Base-by-base conservation (phyloP, 306 rosid species). In the Luffa aegyptiaca region DNA sequence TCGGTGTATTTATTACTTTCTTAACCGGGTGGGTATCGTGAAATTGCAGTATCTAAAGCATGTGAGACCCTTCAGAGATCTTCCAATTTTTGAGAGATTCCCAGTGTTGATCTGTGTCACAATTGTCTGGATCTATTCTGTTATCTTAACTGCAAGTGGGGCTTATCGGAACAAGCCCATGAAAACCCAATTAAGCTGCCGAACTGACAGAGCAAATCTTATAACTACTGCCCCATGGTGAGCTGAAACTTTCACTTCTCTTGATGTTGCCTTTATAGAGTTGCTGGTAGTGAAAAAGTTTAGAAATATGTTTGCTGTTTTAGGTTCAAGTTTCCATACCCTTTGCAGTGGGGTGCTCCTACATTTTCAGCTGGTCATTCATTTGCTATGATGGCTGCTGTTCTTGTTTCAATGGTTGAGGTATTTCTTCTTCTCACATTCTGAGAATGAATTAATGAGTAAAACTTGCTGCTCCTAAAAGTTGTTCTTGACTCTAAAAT, bases 321-420 rank as follows among this genome's bases (percentile, higher is more conserved):
- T 79, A 95, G 98, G 98, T 91, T 95, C 85, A 95, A 90, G 89
- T 91, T 92, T 49, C 98, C 98, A 1, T 95, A 95, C 76, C 98
- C 98, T 55, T 87, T 95, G 83, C 98, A 95, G 76, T 95, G 98
- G 98, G 98, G 98, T 18, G 96, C 98, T 0, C 98, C 98, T 75
- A 95, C 98, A 44, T 95, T 95, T 88, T 91, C 97, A n/a, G 98
- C 90, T 1, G 98, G 97, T 63, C 98, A 95, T 89, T 86, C 97
- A n/a, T 91, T 91, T 78, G 97, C 97, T 21, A 95, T 90, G 91
- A 95, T 95, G 97, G 86, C 98, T 35, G 93, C 97, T 3, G 98
- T 95, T 82, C 78, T 95, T 76, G 98, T 95, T 79, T 95, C 98
- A 6, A 92, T 95, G 97, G 93, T 92, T 77, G 98, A 95, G 98